Conservation (phyloP, 495 filamentous ascomycete genomes). For the Aspergillus wentii region DNA sequence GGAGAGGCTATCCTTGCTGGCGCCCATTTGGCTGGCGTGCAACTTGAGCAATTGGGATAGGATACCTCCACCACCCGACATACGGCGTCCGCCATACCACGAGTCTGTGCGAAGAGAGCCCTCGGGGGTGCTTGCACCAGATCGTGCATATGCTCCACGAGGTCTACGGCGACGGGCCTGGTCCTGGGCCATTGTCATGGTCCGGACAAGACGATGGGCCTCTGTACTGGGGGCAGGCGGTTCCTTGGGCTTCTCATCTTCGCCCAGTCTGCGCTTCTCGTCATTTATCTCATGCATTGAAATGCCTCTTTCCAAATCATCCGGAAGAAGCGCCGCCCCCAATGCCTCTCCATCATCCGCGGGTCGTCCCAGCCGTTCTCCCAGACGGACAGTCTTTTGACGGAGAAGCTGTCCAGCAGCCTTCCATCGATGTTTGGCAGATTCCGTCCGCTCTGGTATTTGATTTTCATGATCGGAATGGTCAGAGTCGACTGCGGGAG, state of each 20-base stretch:
- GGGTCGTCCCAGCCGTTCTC: constrained; percentile 35
- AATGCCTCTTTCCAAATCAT: constrained; percentile 25
- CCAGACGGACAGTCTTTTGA: constrained; percentile 27
- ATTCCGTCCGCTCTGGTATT: constrained; percentile 10
- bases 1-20: constrained; percentile 27
- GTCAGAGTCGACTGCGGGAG: constrained; percentile 1
- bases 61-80: constrained; percentile 31
- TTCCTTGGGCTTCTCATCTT: constrained; percentile 19
- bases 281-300: constrained; percentile 16
- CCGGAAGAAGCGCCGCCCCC: constrained; percentile 26
- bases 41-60: constrained; percentile 36
- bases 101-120: constrained; percentile 23
- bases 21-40: constrained; percentile 23
- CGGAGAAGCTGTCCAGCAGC: constrained; percentile 32
- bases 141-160: constrained; percentile 30
- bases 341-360: constrained; percentile 34
- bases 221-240: constrained; percentile 29
- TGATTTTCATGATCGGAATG: constrained; percentile 4
- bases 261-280: constrained; percentile 10
- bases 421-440: constrained; percentile 24
- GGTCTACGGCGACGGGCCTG: constrained; percentile 29
- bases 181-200: constrained; percentile 26
- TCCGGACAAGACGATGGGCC: constrained; percentile 40
- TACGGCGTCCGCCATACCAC: constrained; percentile 20
- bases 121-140: constrained; percentile 36